phyloP scores from a whole-genome alignment of 1,139 yeast genomes.

The Yueomyces sp. region DNA sequence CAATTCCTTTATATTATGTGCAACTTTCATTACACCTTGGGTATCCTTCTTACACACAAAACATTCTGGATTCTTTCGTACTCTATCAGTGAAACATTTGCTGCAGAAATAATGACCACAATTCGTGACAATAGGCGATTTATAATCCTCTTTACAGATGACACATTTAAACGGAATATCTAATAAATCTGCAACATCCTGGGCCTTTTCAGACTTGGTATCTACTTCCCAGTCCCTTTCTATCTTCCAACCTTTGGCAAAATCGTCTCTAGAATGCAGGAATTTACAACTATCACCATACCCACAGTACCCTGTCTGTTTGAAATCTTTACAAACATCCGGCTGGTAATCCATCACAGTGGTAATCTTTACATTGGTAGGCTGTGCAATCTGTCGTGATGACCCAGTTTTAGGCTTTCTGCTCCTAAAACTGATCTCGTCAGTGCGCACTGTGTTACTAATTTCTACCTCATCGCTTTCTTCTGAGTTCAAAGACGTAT shows the following conservation, averaged over 20 bases:
- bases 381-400: conserved; percentile 14
- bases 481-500: not conserved
- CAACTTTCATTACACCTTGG: conserved; percentile 32
- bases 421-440: not conserved
- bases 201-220: conserved; percentile 4
- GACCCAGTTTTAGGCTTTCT: not conserved
- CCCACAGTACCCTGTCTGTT: conserved; percentile 90
- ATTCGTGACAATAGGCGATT: conserved; percentile 44
- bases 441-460: not conserved
- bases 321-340: conserved; percentile 87
- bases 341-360: conserved; percentile 84
- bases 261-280: conserved; percentile 79
- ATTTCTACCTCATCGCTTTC: not conserved
- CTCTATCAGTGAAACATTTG: conserved; percentile 43
- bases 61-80: conserved; percentile 38
- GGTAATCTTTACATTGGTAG: conserved; percentile 54
- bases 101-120: conserved; percentile 65
- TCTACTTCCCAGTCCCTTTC: conserved; percentile 59
- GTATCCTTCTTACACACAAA: conserved; percentile 47
- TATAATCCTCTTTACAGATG: conserved; percentile 47
- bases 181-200: conserved; percentile 13
- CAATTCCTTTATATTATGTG: conserved; percentile 10
- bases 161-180: conserved; percentile 52
- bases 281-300: conserved; percentile 98
- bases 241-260: conserved; percentile 58